These are phyloP conservation scores for Blastobotrys mokoenaii DNA, from an alignment of 805 yeast genomes.

Conservation along the genomic window DNA sequence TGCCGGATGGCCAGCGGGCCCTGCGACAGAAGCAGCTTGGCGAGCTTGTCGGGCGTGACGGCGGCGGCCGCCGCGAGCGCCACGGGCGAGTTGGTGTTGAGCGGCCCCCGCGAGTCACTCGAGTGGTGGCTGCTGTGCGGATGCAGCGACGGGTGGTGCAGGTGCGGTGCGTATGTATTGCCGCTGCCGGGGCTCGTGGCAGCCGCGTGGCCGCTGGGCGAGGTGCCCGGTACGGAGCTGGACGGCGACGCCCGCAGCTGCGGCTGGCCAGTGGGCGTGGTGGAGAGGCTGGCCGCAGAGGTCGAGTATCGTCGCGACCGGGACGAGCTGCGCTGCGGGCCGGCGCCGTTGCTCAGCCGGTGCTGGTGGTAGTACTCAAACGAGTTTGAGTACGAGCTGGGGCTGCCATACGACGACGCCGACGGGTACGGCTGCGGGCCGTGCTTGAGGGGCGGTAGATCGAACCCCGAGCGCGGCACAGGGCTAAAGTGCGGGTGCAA, in stretches of 20 bases:
- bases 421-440: background rate
- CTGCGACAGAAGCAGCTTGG: conserved; percentile 54
- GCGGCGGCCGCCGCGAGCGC: conserved; percentile 82
- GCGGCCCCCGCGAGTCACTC: conserved; percentile 17
- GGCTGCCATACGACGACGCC: background rate
- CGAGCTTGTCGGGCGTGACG: conserved; percentile 72
- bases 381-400: too few relatives aligned
- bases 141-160: background rate
- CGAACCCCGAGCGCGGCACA: too few relatives aligned
- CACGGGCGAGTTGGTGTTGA: conserved; percentile 68
- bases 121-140: conserved; percentile 1
- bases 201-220: too few relatives aligned
- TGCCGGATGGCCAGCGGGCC: conserved; percentile 91
- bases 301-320: background rate
- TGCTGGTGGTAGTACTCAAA: too few relatives aligned
- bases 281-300: background rate
- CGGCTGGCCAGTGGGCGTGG: too few relatives aligned
- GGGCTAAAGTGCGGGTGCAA: too few relatives aligned
- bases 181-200: too few relatives aligned
- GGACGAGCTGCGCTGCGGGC: background rate
- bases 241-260: too few relatives aligned
- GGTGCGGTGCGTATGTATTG: too few relatives aligned
- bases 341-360: too few relatives aligned
- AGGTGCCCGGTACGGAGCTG: too few relatives aligned
- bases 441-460: background rate